These are phyloP conservation scores for Calonectria leucothoes DNA, from an alignment of 2,329 filamentous ascomycete genomes.

Conservation along the genomic window DNA sequence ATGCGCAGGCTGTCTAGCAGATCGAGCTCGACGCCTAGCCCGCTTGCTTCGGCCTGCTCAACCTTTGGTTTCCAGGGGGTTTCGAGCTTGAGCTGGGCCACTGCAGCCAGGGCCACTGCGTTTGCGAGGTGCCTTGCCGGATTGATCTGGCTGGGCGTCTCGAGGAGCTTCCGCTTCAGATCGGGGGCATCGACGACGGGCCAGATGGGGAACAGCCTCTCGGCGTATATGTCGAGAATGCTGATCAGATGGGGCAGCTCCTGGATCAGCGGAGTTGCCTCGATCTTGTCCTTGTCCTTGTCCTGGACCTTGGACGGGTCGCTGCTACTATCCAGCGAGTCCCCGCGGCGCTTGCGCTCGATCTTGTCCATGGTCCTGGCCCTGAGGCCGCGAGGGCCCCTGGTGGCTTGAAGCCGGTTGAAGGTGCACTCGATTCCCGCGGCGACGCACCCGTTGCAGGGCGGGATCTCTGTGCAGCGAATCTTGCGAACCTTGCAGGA, in stretches of 20 bases:
- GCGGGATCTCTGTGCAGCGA: slow-evolving; percentile 59
- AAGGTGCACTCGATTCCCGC: slow-evolving; percentile 63
- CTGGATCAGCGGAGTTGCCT: slow-evolving; percentile 26
- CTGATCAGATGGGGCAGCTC: slow-evolving; percentile 42
- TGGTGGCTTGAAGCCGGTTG: slow-evolving; percentile 54
- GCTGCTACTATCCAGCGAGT: slow-evolving; percentile 19
- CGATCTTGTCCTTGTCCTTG: not conserved
- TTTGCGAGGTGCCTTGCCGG: slow-evolving; percentile 55
- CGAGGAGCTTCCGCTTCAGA: slow-evolving; percentile 51
- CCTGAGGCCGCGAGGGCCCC: slow-evolving; percentile 59
- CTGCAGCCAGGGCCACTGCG: slow-evolving; percentile 59
- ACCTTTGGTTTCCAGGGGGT: slow-evolving; percentile 41
- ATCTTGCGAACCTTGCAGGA: slow-evolving; percentile 66
- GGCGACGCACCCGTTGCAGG: slow-evolving; percentile 58
- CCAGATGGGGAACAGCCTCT: slow-evolving; percentile 65
- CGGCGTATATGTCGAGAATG: slow-evolving; percentile 57
- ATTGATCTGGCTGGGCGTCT: slow-evolving; percentile 44
- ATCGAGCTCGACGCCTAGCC: slow-evolving; percentile 42
- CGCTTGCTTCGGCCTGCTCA: slow-evolving; percentile 42
- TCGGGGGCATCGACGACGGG: slow-evolving; percentile 60
- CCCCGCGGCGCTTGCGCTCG: slow-evolving; percentile 35
- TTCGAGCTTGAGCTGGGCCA: slow-evolving; percentile 59
- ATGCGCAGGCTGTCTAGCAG: slow-evolving; percentile 57
- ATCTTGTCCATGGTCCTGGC: slow-evolving; percentile 58
- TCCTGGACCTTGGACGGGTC: slow-evolving; percentile 1